Conservation (phyloP, 805 yeast genomes). For the Kodamaea lidongshanica region DNA sequence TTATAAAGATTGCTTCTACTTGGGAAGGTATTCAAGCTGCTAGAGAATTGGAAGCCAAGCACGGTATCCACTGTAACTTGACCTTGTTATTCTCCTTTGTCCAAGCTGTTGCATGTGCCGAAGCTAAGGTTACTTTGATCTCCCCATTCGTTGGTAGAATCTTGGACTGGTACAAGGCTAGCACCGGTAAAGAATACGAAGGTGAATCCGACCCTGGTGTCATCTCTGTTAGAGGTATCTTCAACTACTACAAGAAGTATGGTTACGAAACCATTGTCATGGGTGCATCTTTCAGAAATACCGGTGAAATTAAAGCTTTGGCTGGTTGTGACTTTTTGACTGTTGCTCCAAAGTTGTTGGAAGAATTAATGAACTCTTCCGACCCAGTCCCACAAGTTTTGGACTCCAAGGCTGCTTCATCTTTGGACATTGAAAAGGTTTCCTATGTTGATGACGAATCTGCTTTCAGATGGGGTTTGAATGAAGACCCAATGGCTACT, state of each 20-base stretch:
- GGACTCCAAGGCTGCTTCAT: slow-evolving; percentile 52
- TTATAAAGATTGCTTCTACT: slow-evolving; percentile 95
- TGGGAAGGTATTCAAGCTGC: slow-evolving; percentile 99
- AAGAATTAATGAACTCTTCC: slow-evolving; percentile 72
- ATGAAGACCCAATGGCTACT: slow-evolving; percentile 98
- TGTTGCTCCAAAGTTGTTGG: slow-evolving; percentile 87
- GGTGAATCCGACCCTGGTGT: slow-evolving; percentile 95
- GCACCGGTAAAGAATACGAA: slow-evolving; percentile 82
- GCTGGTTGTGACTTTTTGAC: slow-evolving; percentile 98
- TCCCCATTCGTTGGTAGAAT: slow-evolving; percentile 99
- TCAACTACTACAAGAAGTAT: slow-evolving; percentile 96
- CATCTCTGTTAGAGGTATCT: slow-evolving; percentile 76
- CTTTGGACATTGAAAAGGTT: slow-evolving; percentile 53
- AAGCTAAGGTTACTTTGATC: slow-evolving; percentile 90
- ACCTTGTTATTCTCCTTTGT: slow-evolving; percentile 90
- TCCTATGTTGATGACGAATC: slow-evolving; percentile 81
- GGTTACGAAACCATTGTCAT: slow-evolving; percentile 96
- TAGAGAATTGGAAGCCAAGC: slow-evolving; percentile 81
- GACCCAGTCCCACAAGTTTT: slow-evolving; percentile 78
- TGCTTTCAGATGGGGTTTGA: slow-evolving; percentile 79
- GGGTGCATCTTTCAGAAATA: slow-evolving; percentile 99
- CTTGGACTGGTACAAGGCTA: slow-evolving; percentile 95
- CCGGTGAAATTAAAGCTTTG: slow-evolving; percentile 88
- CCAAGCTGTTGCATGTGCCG: slow-evolving; percentile 99
- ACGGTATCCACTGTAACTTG: slow-evolving; percentile 91